Evolutionary conservation across 1,139 yeast genomes (phyloP).

Genomic region (Hyphopichia fennica): DNA sequence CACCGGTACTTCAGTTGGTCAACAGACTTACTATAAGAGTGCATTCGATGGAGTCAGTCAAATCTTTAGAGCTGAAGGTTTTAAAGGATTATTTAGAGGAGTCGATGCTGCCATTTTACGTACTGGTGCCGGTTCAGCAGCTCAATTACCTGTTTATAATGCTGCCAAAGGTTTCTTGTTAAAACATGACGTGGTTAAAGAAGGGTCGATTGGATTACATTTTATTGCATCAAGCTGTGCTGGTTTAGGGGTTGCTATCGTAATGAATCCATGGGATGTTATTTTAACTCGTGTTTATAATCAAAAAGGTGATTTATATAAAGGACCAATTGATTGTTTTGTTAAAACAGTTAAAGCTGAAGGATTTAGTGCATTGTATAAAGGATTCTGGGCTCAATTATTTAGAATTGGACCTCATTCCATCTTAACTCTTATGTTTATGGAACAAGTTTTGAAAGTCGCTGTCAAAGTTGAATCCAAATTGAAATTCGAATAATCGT

Average conservation of each 20-base stretch:
- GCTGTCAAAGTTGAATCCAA: slow-evolving; percentile 43
- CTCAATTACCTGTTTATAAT: slow-evolving; percentile 91
- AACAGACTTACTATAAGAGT: slow-evolving; percentile 82
- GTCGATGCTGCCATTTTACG: slow-evolving; percentile 92
- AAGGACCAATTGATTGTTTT: slow-evolving; percentile 86
- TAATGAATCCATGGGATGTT: slow-evolving; percentile 98
- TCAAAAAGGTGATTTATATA: slow-evolving; percentile 85
- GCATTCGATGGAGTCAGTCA: slow-evolving; percentile 66
- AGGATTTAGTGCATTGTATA: slow-evolving; percentile 86
- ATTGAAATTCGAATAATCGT: slow-evolving; percentile 14
- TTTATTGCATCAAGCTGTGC: slow-evolving; percentile 74
- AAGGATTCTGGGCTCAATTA: slow-evolving; percentile 92
- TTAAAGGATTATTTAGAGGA: slow-evolving; percentile 81
- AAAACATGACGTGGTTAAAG: slow-evolving; percentile 46
- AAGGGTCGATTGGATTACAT: slow-evolving; percentile 71
- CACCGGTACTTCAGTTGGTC: slow-evolving; percentile 58
- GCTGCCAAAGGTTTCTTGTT: slow-evolving; percentile 64
- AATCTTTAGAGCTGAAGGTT: slow-evolving; percentile 67
- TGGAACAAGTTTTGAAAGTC: slow-evolving; percentile 89
- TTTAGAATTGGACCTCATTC: slow-evolving; percentile 95
- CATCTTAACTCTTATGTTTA: slow-evolving; percentile 81
- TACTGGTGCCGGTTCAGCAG: slow-evolving; percentile 95
- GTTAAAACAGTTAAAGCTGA: slow-evolving; percentile 77
- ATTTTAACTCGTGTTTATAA: slow-evolving; percentile 91
- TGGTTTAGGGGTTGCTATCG: slow-evolving; percentile 90